Conservation (phyloP, 805 yeast species). For the Hanseniaspora vineae region DNA sequence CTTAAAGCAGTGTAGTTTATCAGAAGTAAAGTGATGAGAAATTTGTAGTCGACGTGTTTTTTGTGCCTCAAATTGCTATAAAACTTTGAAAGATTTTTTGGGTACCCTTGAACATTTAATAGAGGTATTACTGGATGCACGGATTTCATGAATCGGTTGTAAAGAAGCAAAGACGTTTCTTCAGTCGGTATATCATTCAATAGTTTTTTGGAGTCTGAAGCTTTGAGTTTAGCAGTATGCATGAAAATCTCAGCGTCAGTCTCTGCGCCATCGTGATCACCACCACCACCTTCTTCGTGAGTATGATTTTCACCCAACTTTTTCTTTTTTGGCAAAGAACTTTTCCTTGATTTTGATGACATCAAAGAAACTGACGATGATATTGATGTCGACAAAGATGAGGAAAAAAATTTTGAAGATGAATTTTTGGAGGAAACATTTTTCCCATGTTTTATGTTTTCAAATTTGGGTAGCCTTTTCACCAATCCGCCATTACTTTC, state of each 20-base stretch:
- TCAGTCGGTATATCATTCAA: conserved; percentile 33
- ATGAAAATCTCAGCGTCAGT: too few relatives aligned
- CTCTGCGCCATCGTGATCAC: too few relatives aligned
- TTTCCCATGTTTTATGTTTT: background rate
- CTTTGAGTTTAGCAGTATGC: background rate
- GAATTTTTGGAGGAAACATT: too few relatives aligned
- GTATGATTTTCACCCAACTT: too few relatives aligned
- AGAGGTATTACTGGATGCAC: conserved; percentile 47
- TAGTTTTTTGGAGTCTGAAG: conserved; percentile 18
- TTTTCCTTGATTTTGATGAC: too few relatives aligned
- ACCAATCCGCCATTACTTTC: background rate
- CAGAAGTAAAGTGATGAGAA: conserved; percentile 38
- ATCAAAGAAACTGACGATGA: too few relatives aligned
- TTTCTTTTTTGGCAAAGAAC: background rate
- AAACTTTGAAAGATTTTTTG: conserved; percentile 35
- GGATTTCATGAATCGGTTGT: conserved; percentile 36
- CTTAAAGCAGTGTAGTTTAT: conserved; percentile 45
- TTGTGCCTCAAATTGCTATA: conserved; percentile 7
- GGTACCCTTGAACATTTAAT: conserved; percentile 32
- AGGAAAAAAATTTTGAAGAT: too few relatives aligned
- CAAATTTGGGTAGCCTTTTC: background rate
- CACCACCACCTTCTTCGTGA: too few relatives aligned
- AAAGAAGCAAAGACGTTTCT: conserved; percentile 33
- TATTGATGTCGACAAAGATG: too few relatives aligned
- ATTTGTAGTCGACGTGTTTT: conserved; percentile 26